Conservation (phyloP, 768 basidiomycete genomes). For the Amanita thiersii region DNA sequence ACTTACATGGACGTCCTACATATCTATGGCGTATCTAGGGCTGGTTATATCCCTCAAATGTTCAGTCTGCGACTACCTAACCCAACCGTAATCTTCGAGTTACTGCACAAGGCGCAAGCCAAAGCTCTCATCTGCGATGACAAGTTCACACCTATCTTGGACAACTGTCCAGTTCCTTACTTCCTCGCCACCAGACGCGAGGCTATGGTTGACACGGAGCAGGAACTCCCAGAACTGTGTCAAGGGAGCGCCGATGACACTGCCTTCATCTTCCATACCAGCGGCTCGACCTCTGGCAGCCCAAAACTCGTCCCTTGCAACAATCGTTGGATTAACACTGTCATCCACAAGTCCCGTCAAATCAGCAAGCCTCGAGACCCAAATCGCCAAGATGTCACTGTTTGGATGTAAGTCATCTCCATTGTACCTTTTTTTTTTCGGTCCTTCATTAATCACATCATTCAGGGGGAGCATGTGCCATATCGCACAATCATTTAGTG, state of each 20-base stretch:
- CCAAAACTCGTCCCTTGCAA: constrained; percentile 73
- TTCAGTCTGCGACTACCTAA: constrained; percentile 75
- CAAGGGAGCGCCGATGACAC: constrained; percentile 30
- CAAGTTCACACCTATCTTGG: constrained; percentile 38
- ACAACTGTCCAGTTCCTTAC: constrained; percentile 39
- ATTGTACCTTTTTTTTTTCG: constrained; percentile 11
- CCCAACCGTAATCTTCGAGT: constrained; percentile 60
- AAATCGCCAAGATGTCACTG: constrained; percentile 57
- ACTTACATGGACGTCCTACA: constrained; percentile 64
- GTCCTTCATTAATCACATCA: constrained; percentile 25
- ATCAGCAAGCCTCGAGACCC: constrained; percentile 39
- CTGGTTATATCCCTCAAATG: constrained; percentile 70
- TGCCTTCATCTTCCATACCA: constrained; percentile 71
- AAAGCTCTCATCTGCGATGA: constrained; percentile 58
- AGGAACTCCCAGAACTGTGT: constrained; percentile 35
- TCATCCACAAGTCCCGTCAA: constrained; percentile 50
- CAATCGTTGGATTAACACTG: constrained; percentile 57
- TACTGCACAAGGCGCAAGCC: constrained; percentile 55
- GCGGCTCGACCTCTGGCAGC: constrained; percentile 77
- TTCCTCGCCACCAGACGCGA: constrained; percentile 36
- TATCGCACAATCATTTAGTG: constrained; percentile 71
- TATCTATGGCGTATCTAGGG: constrained; percentile 68
- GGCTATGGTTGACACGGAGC: constrained; percentile 25
- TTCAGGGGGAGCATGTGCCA: constrained; percentile 79
- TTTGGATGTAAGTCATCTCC: constrained; percentile 54